A percentile compares a stretch with the other conserved stretches of the same genome.
Evolutionary conservation across 2,329 filamentous ascomycete genomes (phyloP).

Genomic region (Colletotrichum lentis): DNA sequence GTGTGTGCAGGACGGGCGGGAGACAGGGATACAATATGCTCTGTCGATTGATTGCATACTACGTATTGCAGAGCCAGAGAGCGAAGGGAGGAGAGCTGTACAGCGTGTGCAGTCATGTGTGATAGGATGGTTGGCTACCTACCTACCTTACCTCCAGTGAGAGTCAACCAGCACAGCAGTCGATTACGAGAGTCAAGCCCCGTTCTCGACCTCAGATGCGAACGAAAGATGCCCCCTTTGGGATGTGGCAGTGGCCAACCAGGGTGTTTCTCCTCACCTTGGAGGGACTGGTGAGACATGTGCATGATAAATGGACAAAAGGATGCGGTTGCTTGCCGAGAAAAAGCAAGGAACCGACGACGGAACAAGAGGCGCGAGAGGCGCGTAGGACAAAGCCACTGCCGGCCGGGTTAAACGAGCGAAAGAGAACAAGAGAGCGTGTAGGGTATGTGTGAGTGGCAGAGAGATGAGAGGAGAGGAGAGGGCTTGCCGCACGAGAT

Average conservation of each 20-base stretch:
- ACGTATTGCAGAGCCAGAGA: constrained; percentile 6
- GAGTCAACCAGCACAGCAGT: constrained; percentile 3
- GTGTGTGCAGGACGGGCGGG: constrained; percentile 31
- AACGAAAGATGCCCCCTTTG: constrained; percentile 24
- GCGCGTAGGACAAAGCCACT: constrained; percentile 34
- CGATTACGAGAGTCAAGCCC: constrained; percentile 15
- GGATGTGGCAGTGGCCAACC: constrained; percentile 23
- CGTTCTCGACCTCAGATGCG: constrained; percentile 35
- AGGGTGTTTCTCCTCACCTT: constrained; percentile 20
- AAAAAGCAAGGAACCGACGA: constrained; percentile 33
- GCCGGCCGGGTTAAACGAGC: constrained; percentile 24
- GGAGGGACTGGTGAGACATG: constrained; percentile 34
- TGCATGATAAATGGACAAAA: constrained; percentile 13
- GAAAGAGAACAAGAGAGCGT: neutral
- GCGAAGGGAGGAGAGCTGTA: neutral
- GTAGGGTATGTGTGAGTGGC: too few species aligned
- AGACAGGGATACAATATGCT: constrained; percentile 28
- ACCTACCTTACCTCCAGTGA: constrained; percentile 18
- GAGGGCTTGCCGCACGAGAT: constrained; percentile 19
- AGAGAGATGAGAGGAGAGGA: neutral
- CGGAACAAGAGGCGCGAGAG: constrained; percentile 34
- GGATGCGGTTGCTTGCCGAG: constrained; percentile 30
- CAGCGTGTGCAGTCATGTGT: constrained; percentile 24
- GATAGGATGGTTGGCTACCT: constrained; percentile 17
- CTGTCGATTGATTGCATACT: constrained; percentile 31